These are phyloP conservation scores for Xylaria scruposa DNA, from an alignment of 495 filamentous ascomycete species.

Conservation along the genomic window DNA sequence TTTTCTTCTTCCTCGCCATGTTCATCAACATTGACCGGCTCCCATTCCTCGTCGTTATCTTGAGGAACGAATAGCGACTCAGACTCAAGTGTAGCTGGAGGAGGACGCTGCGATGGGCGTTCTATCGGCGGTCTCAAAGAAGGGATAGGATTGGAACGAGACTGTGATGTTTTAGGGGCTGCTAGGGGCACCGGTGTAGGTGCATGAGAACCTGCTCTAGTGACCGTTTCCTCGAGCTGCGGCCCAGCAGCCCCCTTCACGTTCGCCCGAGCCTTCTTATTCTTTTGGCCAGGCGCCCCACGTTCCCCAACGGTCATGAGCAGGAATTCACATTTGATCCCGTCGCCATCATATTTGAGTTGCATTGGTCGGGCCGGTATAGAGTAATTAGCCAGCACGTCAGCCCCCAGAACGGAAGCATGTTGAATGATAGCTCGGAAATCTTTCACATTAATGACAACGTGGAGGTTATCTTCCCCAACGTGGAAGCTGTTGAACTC, in stretches of 20 bases:
- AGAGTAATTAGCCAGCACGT: slow-evolving; percentile 79
- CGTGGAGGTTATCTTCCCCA: slow-evolving; percentile 77
- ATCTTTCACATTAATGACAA: slow-evolving; percentile 91
- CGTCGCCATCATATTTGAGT: slow-evolving; percentile 74
- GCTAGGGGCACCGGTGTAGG: slow-evolving; percentile 32
- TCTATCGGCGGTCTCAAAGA: slow-evolving; percentile 39
- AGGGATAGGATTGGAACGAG: slow-evolving; percentile 34
- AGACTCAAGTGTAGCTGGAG: slow-evolving; percentile 67
- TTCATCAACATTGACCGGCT: slow-evolving; percentile 76
- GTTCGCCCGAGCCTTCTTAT: slow-evolving; percentile 44
- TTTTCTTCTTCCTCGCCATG: slow-evolving; percentile 68
- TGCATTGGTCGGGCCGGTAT: slow-evolving; percentile 83
- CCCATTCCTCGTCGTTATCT: slow-evolving; percentile 82
- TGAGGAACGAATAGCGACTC: slow-evolving; percentile 80
- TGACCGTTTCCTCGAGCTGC: slow-evolving; percentile 47
- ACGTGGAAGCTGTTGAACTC: slow-evolving; percentile 87
- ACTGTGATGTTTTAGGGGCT: slow-evolving; percentile 27
- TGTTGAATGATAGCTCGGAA: slow-evolving; percentile 89
- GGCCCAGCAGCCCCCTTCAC: slow-evolving; percentile 39
- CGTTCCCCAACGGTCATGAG: slow-evolving; percentile 93
- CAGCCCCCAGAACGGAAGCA: slow-evolving; percentile 75
- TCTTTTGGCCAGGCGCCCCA: slow-evolving; percentile 48
- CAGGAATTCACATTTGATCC: slow-evolving; percentile 84
- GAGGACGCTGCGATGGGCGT: slow-evolving; percentile 55
- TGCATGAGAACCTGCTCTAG: slow-evolving; percentile 45